phyloP scores from a whole-genome alignment of 306 rosid species.

The Calophaca sinica region DNA sequence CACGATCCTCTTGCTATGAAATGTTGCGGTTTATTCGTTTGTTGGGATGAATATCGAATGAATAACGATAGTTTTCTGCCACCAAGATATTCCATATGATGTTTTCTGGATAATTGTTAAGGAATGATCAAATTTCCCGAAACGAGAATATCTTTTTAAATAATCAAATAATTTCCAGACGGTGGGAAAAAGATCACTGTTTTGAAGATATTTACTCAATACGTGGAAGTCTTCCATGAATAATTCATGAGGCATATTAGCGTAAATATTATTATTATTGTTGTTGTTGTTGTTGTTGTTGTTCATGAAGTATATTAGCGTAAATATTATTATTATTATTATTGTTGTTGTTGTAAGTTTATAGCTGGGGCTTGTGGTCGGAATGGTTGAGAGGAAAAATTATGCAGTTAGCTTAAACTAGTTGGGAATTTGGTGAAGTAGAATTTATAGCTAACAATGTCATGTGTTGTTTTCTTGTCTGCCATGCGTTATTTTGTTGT shows the following conservation, averaged over 20 bases:
- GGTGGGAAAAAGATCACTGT: background rate
- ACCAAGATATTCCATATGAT: conserved; percentile 19
- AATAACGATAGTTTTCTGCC: background rate
- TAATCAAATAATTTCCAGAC: background rate
- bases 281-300: background rate
- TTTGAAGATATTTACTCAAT: background rate
- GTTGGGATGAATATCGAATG: background rate
- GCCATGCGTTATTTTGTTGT: background rate
- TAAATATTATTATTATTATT: background rate
- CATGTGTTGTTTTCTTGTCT: background rate
- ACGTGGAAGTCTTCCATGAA: conserved; percentile 8
- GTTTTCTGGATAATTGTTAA: background rate
- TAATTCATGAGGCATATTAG: conserved; percentile 8
- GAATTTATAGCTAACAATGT: conserved; percentile 9
- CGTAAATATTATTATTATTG: background rate
- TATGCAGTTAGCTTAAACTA: conserved; percentile 6
- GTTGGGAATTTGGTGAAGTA: conserved; percentile 27
- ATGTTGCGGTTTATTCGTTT: background rate
- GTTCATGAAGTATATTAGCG: conserved; percentile 10
- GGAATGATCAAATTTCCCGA: conserved; percentile 3
- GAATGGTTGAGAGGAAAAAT: conserved; percentile 3
- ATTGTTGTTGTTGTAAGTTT: too few species aligned
- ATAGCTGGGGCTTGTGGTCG: conserved; percentile 1
- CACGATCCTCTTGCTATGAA: background rate
- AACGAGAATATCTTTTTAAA: background rate